Evolutionary conservation across 495 filamentous ascomycete species (phyloP), one percentile per base, ranked within the genome.

Genomic region (Aspergillus conjunctus): DNA sequence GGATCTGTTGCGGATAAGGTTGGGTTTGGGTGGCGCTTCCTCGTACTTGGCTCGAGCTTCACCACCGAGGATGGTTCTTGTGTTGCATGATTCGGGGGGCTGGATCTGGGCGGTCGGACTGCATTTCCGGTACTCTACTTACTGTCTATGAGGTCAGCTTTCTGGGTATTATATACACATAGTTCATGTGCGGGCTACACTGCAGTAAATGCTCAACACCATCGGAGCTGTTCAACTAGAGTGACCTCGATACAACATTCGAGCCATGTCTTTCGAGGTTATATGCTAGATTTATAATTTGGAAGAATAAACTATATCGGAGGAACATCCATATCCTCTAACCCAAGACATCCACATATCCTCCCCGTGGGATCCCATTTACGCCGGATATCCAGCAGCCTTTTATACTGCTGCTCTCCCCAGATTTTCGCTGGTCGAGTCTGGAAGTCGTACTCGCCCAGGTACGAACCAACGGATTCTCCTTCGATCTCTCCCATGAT

Each of bases 371-470:
- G 73, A 69, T 81, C 79, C 79, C 79, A 82, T 53, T 68, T 71
- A 60, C 61, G 55, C 52, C 73, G 71, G n/a, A 81, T 57, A 14
- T 64, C 58, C 65, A 61, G 68, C 43, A 81, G 26, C 50, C 30
- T 70, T 33, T 61, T 51, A 8, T 50, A 71, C 11, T 68, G 32
- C 54, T 70, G 66, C 1, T 71, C 71, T 12, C 61, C 66, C 78
- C 79, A 82, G 60, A 72, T 80, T 62, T 57, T 22, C 7, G 33
- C 18, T 5, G n/a, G 71, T 26, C 79, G 64, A 4, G 59, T 45
- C 51, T 72, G 71, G 52, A 81, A 82, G 55, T 81, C 79, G 1
- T 73, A 71, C 63, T 82, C 79, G 10, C 79, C 79, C 4, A 79
- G 57, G 59, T 81, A 82, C 32, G 73, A 73, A 22, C 79, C 79